Evolutionary conservation across 1,284 basidiomycete species (phyloP).

Genomic region (Phaffia rhodozyma): DNA sequence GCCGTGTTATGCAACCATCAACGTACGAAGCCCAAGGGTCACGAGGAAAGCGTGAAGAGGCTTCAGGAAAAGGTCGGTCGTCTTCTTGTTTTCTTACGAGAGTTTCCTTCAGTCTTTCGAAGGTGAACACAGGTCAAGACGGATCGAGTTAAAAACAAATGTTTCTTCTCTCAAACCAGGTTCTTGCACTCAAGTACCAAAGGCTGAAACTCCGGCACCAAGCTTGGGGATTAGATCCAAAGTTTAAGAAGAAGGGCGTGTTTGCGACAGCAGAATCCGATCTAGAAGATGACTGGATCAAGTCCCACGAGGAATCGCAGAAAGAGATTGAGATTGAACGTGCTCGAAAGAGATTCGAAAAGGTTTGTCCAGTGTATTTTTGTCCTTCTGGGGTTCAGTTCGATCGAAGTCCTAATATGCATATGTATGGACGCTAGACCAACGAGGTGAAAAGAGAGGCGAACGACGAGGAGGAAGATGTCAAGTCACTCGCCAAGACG

Average conservation of each 20-base stretch:
- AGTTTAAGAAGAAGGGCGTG: slow-evolving; percentile 65
- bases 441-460: slow-evolving; percentile 55
- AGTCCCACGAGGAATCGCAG: slow-evolving; percentile 63
- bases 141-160: not conserved
- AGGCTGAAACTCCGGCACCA: slow-evolving; percentile 79
- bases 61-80: slow-evolving; percentile 67
- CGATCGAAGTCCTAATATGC: not conserved
- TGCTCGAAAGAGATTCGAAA: slow-evolving; percentile 72
- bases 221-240: slow-evolving; percentile 59
- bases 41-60: slow-evolving; percentile 82
- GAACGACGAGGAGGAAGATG: slow-evolving; percentile 46
- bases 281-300: slow-evolving; percentile 82
- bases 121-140: not conserved
- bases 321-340: slow-evolving; percentile 75
- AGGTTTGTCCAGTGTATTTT: not conserved
- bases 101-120: not conserved
- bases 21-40: slow-evolving; percentile 76
- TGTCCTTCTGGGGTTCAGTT: too few species aligned
- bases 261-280: slow-evolving; percentile 71
- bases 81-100: not conserved
- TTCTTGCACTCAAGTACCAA: slow-evolving; percentile 73
- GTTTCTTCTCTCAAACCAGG: slow-evolving; percentile 23
- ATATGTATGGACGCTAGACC: slow-evolving; percentile 1
- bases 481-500: slow-evolving; percentile 47
- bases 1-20: slow-evolving; percentile 98